Base-by-base conservation (phyloP, 768 basidiomycete species). In the Austroboletus festivus region DNA sequence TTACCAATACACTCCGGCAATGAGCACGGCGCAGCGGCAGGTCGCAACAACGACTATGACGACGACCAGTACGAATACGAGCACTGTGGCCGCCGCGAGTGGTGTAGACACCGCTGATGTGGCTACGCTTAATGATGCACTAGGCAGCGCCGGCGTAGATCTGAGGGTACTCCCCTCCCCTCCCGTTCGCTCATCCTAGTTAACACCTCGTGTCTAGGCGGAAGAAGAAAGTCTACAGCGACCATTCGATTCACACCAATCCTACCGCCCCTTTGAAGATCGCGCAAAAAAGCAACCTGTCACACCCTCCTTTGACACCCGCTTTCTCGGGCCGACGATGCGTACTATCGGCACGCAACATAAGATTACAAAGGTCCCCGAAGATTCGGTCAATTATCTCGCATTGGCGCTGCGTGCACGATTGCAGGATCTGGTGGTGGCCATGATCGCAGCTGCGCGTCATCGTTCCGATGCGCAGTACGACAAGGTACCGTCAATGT, bases 81-180 rank as follows among this genome's bases (percentile, higher is more conserved):
- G n/a, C 13, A 34, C 60, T 6, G 53, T 57, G n/a, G 44, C 64
- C 2, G 49, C 56, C 12, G 68, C 53, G 33, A 65, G 64, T 38
- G 69, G 68, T 1, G 71, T 82, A 48, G 86, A 86, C 55, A 82
- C 81, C 3, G 68, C 82, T 4, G 89, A 91, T 58, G 79, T 91
- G 28, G 80, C 88, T 11, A 87, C 85, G 7, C 60, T 93, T 37
- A 91, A 89, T 47, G 89, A 93, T 56, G 90, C 89, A 4, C 69
- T 93, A 2, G 90, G 89, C 5, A 89, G 88, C 60, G 89, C 89
- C 7, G 89, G 90, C 11, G 89, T 93, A 7, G 90, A 93, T 69
- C 70, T 93, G n/a, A 70, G 86, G 62, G 89, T 87, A 54, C 52
- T 76, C 66, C 26, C 15, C 23, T 46, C 26, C 23, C 38, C 12